Conservation (phyloP, 164 flowering plant genomes). For the grape (Vitis vinifera) region ASM3070453v1 NC_081822.1:11595001-11595500, state of each 20-base stretch:
- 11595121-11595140: constrained; percentile 63
- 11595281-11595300: constrained; percentile 49
- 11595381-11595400: constrained; percentile 26
- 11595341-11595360: constrained; percentile 44
- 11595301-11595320: constrained; percentile 28
- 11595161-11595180: constrained; percentile 22
- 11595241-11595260: constrained; percentile 46
- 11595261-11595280: constrained; percentile 62
- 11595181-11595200: constrained; percentile 19
- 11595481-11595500: constrained; percentile 26
- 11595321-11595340: constrained; percentile 34
- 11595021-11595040: constrained; percentile 9
- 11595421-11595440: constrained; percentile 15
- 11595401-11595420: constrained; percentile 22
- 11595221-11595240: constrained; percentile 49
- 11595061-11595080: constrained; percentile 47
- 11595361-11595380: constrained; percentile 18
- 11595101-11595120: constrained; percentile 69
- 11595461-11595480: constrained; percentile 23
- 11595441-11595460: constrained; percentile 18
- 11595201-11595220: constrained; percentile 23
- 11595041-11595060: constrained; percentile 14
- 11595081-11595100: constrained; percentile 67
- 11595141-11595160: constrained; percentile 19
- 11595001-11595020: constrained; percentile 20